Conservation (phyloP, 345 rosid species). For the Adansonia digitata region DNA sequence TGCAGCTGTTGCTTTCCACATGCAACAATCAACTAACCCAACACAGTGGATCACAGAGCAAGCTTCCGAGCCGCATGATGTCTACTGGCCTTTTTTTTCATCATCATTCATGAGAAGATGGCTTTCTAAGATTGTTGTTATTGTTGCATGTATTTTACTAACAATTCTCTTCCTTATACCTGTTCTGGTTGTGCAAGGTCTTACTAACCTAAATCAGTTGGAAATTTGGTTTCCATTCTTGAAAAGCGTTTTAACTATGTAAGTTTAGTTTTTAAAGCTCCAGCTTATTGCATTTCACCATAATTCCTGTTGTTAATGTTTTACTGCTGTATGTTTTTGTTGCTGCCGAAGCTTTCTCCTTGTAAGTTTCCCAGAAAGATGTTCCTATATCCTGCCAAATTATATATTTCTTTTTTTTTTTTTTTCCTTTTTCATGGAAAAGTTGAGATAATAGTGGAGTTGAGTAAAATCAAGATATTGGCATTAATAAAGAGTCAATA, state of each 20-base stretch:
- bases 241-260: constrained; percentile 65
- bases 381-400: background rate
- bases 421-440: too few relatives aligned
- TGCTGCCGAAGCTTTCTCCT: background rate
- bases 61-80: constrained; percentile 87
- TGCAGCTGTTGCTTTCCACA: constrained; percentile 68
- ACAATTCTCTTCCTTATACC: constrained; percentile 84
- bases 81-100: constrained; percentile 95
- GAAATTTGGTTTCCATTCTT: constrained; percentile 77
- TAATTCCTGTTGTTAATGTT: background rate
- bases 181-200: constrained; percentile 91
- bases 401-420: background rate
- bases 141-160: constrained; percentile 65
- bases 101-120: constrained; percentile 78
- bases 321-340: background rate
- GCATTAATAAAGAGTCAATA: background rate
- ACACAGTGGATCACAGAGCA: constrained; percentile 79
- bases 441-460: background rate
- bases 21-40: constrained; percentile 80
- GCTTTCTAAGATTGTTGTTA: constrained; percentile 66
- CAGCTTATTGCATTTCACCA: background rate
- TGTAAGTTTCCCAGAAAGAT: background rate
- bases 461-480: background rate
- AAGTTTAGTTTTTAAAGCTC: constrained; percentile 29
- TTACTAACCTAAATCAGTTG: constrained; percentile 74